phyloP scores from a whole-genome alignment of 2,329 filamentous ascomycete genomes.

The Xylaria hypoxylon region DNA sequence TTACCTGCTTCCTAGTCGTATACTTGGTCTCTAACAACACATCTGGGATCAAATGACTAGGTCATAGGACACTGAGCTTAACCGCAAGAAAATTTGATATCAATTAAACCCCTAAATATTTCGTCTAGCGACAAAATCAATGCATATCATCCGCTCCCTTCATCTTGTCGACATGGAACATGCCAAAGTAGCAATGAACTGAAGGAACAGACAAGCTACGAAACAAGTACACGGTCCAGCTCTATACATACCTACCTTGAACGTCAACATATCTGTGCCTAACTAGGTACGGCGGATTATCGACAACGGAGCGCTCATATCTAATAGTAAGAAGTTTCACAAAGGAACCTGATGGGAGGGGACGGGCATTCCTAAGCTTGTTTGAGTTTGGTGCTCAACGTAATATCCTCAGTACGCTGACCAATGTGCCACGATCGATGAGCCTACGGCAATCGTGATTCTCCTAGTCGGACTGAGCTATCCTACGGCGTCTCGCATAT shows the following conservation, averaged over 20 bases:
- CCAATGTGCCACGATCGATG: background rate
- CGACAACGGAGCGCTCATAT: background rate
- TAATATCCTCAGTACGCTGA: background rate
- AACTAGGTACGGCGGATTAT: background rate
- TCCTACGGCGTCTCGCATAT: too few relatives aligned
- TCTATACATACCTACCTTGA: background rate
- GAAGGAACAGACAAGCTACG: background rate
- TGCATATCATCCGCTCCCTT: background rate
- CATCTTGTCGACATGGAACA: background rate
- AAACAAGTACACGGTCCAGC: background rate
- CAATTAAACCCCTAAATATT: background rate
- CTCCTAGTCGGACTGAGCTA: background rate
- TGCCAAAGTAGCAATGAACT: background rate
- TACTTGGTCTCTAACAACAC: too few relatives aligned
- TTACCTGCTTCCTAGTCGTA: too few relatives aligned
- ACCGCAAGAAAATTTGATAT: background rate
- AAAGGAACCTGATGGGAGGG: background rate
- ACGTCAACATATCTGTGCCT: background rate
- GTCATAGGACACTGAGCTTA: too few relatives aligned
- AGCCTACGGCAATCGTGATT: too few relatives aligned
- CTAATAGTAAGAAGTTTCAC: background rate
- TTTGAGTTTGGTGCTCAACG: background rate
- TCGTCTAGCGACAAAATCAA: background rate
- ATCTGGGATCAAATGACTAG: too few relatives aligned
- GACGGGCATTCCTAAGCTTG: background rate